phyloP scores from a whole-genome alignment of 1,139 yeast species.

The Zygotorulaspora mrakii region DNA sequence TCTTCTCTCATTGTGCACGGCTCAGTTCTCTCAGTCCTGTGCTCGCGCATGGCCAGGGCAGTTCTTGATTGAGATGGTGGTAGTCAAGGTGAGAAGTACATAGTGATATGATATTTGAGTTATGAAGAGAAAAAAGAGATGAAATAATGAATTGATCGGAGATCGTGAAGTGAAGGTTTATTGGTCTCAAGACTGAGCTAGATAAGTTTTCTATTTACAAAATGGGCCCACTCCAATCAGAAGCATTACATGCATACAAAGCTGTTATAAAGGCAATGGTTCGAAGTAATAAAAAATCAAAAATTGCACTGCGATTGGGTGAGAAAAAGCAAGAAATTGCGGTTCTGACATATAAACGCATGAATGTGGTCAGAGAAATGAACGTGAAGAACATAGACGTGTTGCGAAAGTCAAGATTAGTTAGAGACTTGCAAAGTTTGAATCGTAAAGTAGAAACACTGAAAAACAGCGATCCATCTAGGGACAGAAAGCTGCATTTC shows the following conservation, averaged over 20 bases:
- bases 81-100: too few species aligned
- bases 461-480: slow-evolving; percentile 18
- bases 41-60: too few species aligned
- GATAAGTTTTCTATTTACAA: too few species aligned
- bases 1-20: too few species aligned
- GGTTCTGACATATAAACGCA: slow-evolving; percentile 50
- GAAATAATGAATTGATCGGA: too few species aligned
- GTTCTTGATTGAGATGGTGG: too few species aligned
- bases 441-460: slow-evolving; percentile 30
- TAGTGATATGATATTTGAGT: too few species aligned
- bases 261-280: slow-evolving; percentile 45
- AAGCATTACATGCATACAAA: slow-evolving; percentile 23
- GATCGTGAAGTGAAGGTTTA: too few species aligned
- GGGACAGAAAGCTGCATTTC: slow-evolving; percentile 21
- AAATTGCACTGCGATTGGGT: slow-evolving; percentile 44
- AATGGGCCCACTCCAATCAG: background rate
- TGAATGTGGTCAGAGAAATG: slow-evolving; percentile 43
- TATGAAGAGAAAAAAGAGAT: too few species aligned
- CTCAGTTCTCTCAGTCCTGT: too few species aligned
- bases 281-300: slow-evolving; percentile 43
- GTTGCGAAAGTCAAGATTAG: slow-evolving; percentile 34
- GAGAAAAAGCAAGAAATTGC: slow-evolving; percentile 51
- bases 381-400: slow-evolving; percentile 32
- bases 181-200: too few species aligned
- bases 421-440: slow-evolving; percentile 36